phyloP scores from a whole-genome alignment of 1,284 basidiomycete species.

The Salmacisia buchloeana region DNA sequence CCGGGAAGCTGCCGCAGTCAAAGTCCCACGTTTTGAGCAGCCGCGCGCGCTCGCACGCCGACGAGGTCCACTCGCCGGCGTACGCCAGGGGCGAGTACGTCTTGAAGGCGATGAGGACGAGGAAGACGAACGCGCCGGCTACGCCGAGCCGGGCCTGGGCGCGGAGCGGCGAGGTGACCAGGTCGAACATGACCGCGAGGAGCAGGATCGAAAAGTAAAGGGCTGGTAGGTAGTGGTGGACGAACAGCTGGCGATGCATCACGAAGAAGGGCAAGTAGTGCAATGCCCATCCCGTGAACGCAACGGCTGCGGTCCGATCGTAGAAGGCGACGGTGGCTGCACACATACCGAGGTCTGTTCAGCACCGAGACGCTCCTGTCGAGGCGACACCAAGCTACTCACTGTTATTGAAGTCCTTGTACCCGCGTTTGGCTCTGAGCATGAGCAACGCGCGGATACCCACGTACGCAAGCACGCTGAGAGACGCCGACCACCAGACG shows the following conservation, averaged over 20 bases:
- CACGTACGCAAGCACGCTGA: constrained; percentile 66
- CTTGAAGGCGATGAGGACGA: constrained; percentile 72
- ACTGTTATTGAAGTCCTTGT: constrained; percentile 84
- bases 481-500: constrained; percentile 79
- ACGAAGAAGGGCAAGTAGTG: constrained; percentile 96
- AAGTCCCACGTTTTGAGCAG: constrained; percentile 96
- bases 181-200: constrained; percentile 73
- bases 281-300: constrained; percentile 84
- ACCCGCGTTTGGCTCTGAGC: constrained; percentile 83
- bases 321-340: constrained; percentile 83
- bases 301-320: constrained; percentile 81
- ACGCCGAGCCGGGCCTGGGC: constrained; percentile 74
- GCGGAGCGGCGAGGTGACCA: constrained; percentile 70
- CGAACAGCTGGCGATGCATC: constrained; percentile 90
- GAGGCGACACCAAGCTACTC: constrained; percentile 46
- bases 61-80: constrained; percentile 78
- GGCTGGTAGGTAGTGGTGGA: constrained; percentile 94
- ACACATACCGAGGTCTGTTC: background rate
- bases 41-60: constrained; percentile 68
- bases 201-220: constrained; percentile 88
- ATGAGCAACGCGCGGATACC: constrained; percentile 70
- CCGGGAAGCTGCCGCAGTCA: constrained; percentile 61
- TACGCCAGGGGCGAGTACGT: constrained; percentile 80
- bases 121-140: constrained; percentile 64
- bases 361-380: background rate